These are phyloP conservation scores for Smallanthus sonchifolius DNA, from an alignment of 129 eudicot genomes.

Conservation along the genomic window DNA sequence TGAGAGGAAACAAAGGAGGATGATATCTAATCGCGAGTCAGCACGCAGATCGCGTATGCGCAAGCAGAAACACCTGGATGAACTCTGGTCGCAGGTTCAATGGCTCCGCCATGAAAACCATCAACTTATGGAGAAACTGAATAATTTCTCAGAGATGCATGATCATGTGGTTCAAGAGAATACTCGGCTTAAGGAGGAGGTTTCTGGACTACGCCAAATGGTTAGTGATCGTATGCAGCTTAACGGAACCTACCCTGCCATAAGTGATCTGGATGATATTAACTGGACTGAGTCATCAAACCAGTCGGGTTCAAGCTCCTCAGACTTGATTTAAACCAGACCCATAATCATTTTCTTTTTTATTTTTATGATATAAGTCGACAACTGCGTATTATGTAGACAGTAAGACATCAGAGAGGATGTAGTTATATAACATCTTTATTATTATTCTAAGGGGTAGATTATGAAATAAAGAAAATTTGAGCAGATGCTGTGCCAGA, in stretches of 20 bases:
- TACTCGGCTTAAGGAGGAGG: constrained; percentile 76
- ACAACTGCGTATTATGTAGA: constrained; percentile 28
- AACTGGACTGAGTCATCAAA: constrained; percentile 47
- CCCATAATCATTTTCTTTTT: not conserved
- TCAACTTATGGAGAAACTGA: constrained; percentile 71
- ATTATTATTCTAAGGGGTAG: constrained; percentile 24
- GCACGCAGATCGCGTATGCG: constrained; percentile 98
- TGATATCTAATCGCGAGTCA: constrained; percentile 95
- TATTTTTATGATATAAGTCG: constrained; percentile 19
- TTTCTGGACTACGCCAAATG: constrained; percentile 73
- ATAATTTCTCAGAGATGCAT: constrained; percentile 60
- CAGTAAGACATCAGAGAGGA: constrained; percentile 35
- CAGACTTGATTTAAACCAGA: constrained; percentile 17
- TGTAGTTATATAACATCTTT: constrained; percentile 21
- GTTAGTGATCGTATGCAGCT: constrained; percentile 64
- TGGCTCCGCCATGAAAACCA: constrained; percentile 91
- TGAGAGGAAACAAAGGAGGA: constrained; percentile 91
- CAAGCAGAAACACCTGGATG: constrained; percentile 91
- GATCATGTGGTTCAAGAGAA: constrained; percentile 72
- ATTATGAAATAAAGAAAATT: constrained; percentile 19
- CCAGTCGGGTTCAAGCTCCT: constrained; percentile 42
- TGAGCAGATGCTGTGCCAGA: not conserved
- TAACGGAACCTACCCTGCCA: constrained; percentile 50
- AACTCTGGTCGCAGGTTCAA: constrained; percentile 89
- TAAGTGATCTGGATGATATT: constrained; percentile 65